Evolutionary conservation across 257 asterid species (phyloP), one percentile per base, ranked within the genome.

Genomic region (Sherardia arvensis): DNA sequence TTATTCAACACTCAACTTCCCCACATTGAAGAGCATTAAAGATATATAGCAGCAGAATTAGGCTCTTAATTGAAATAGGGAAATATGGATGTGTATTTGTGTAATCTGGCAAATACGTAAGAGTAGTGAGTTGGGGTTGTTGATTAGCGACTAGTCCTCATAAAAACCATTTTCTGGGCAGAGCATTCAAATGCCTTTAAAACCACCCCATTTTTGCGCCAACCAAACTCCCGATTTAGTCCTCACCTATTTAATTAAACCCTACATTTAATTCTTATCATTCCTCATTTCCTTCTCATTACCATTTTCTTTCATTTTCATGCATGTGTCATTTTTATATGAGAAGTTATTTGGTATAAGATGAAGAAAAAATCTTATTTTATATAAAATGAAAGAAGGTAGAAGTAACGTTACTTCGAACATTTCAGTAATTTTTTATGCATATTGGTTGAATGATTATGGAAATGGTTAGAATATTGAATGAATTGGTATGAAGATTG

Each of bases 1-100:
- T 67, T 33, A 75, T 58, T 63, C 68, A 64, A 71, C 51, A 51
- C 68, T 66, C 73, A 73, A 67, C 73, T 40, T 61, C 69, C 77
- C 40, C 62, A 63, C 77, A 76, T 67, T 74, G 67, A 67, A 67
- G 58, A 20, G 75, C 75, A 70, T 70, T 70, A 36, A 43, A 74
- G 53, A 66, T 59, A 47, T 70, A 47, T 62, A 70, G 64, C 72
- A 61, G 54, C 70, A 75, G 79, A 75, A 43, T 75, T 70, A 70
- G 69, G 59, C 55, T 69, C 66, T 65, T 69, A 49, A 49, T 49
- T 49, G 20, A 3, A 49, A 49, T 8, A 49, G 5, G 23, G 20
- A 3, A 49, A 49, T 8, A 49, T 18, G 23, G 20, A 48, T 48
- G 8, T 7, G 8, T n/a, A 8, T 48, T n/a, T 18, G 22, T 18